phyloP scores from a whole-genome alignment of 2,329 filamentous ascomycete species.

The Phaeosphaeria sp. region DNA sequence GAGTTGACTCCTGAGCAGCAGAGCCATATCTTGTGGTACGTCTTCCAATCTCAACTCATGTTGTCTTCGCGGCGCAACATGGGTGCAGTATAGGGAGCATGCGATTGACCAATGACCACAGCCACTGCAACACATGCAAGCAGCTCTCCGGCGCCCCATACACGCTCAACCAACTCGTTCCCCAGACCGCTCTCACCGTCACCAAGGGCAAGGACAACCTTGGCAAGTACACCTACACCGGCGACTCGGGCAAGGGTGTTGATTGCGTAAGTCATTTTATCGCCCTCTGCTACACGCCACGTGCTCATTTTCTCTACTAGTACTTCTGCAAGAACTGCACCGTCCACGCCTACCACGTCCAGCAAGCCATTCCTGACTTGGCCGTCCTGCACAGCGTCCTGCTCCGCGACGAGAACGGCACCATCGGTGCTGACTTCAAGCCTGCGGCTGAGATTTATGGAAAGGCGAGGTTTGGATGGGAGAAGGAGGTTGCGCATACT shows the following conservation, averaged over 20 bases:
- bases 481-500: conserved; percentile 58
- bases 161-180: conserved; percentile 63
- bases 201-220: conserved; percentile 56
- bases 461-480: conserved; percentile 60
- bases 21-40: conserved; percentile 56
- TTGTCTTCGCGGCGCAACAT: neutral
- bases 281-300: neutral
- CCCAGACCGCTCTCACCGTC: conserved; percentile 57
- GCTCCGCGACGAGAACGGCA: conserved; percentile 47
- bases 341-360: conserved; percentile 62
- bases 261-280: conserved; percentile 49
- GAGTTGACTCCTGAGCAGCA: conserved; percentile 55
- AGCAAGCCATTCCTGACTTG: conserved; percentile 59
- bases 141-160: conserved; percentile 57
- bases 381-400: conserved; percentile 61
- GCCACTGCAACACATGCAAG: conserved; percentile 66
- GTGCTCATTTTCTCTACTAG: neutral
- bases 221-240: conserved; percentile 62
- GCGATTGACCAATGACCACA: conserved; percentile 22
- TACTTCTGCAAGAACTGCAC: conserved; percentile 66
- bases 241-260: conserved; percentile 63
- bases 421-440: conserved; percentile 51
- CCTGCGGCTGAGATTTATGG: conserved; percentile 62
- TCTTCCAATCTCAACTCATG: conserved; percentile 11
- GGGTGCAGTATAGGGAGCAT: neutral